A percentile compares a stretch with the other conserved stretches of the same genome.
Conservation (phyloP, 2,329 filamentous ascomycete genomes). For the Didymella segeticola region DNA sequence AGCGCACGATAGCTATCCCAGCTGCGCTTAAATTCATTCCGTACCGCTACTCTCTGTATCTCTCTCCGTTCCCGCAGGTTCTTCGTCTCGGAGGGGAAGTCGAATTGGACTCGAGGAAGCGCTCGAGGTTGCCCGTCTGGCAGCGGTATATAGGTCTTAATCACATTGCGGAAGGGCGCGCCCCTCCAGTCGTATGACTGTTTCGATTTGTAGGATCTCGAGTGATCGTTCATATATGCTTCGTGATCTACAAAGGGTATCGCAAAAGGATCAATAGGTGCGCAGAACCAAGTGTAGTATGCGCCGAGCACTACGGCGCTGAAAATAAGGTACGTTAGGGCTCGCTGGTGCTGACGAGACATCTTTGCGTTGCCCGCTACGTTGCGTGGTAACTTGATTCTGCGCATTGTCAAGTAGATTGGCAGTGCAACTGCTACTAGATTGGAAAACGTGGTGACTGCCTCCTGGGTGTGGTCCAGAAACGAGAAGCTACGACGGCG, state of each 20-base stretch:
- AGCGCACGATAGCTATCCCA: slow-evolving; percentile 54
- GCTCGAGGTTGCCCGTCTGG: slow-evolving; percentile 46
- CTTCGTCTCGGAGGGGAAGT: slow-evolving; percentile 46
- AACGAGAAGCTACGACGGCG: slow-evolving; percentile 5
- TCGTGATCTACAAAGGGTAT: slow-evolving; percentile 39
- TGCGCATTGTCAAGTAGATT: slow-evolving; percentile 33
- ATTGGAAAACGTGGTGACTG: not conserved
- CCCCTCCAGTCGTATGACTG: slow-evolving; percentile 51
- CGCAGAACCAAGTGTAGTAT: slow-evolving; percentile 37
- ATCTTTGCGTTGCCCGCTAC: slow-evolving; percentile 31
- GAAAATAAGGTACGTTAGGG: slow-evolving; percentile 34
- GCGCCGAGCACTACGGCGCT: slow-evolving; percentile 33
- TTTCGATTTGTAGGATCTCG: slow-evolving; percentile 24
- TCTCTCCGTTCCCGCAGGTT: slow-evolving; percentile 36
- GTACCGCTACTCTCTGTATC: slow-evolving; percentile 47
- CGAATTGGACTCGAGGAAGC: slow-evolving; percentile 52
- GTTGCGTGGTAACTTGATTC: slow-evolving; percentile 37
- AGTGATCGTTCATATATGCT: slow-evolving; percentile 42
- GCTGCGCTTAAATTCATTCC: slow-evolving; percentile 50
- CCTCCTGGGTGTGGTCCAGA: not conserved
- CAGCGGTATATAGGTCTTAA: slow-evolving; percentile 45
- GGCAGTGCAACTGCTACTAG: not conserved
- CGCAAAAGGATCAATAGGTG: slow-evolving; percentile 38
- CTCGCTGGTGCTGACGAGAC: slow-evolving; percentile 40
- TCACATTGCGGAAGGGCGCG: slow-evolving; percentile 50